Evolutionary conservation across 352 stramenopile species (phyloP).

Genomic region (Pythium brassicae): DNA sequence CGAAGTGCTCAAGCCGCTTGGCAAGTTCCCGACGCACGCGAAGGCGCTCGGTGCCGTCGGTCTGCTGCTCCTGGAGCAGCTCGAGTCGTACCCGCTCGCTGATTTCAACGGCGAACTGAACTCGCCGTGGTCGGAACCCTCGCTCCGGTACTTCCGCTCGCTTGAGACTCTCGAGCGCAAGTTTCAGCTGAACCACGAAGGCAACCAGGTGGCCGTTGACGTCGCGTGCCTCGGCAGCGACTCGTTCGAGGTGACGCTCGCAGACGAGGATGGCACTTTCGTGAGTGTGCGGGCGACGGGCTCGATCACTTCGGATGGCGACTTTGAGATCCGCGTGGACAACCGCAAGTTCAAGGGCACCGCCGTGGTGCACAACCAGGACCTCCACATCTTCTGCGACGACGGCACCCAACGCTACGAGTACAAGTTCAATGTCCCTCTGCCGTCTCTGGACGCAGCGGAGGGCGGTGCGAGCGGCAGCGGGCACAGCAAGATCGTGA

Average conservation of each 20-base stretch:
- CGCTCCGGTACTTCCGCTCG: slow-evolving; percentile 56
- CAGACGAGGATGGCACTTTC: slow-evolving; percentile 13
- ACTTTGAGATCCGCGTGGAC: slow-evolving; percentile 67
- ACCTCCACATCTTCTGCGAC: slow-evolving; percentile 77
- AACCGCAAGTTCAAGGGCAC: slow-evolving; percentile 65
- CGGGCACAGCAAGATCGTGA: slow-evolving; percentile 57
- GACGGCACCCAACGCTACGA: slow-evolving; percentile 68
- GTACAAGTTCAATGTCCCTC: slow-evolving; percentile 77
- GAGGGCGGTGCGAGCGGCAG: slow-evolving; percentile 24
- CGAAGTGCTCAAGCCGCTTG: slow-evolving; percentile 67
- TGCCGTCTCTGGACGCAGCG: slow-evolving; percentile 40
- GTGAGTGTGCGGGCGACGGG: slow-evolving; percentile 26
- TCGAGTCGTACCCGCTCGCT: slow-evolving; percentile 22
- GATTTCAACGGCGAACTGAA: slow-evolving; percentile 38
- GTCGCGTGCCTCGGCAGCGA: slow-evolving; percentile 38
- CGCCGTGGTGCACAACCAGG: slow-evolving; percentile 55
- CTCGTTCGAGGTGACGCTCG: slow-evolving; percentile 38
- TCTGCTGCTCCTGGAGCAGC: slow-evolving; percentile 68
- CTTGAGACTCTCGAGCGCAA: slow-evolving; percentile 47
- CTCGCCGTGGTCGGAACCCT: slow-evolving; percentile 54
- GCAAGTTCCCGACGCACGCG: slow-evolving; percentile 46
- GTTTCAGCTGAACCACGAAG: slow-evolving; percentile 47
- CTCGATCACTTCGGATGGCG: slow-evolving; percentile 30
- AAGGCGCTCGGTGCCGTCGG: slow-evolving; percentile 73
- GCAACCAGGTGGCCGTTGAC: slow-evolving; percentile 28